A percentile compares a stretch with the other conserved stretches of the same genome.
Conservation (phyloP, 345 rosid genomes). For the Hevea brasiliensis region DNA sequence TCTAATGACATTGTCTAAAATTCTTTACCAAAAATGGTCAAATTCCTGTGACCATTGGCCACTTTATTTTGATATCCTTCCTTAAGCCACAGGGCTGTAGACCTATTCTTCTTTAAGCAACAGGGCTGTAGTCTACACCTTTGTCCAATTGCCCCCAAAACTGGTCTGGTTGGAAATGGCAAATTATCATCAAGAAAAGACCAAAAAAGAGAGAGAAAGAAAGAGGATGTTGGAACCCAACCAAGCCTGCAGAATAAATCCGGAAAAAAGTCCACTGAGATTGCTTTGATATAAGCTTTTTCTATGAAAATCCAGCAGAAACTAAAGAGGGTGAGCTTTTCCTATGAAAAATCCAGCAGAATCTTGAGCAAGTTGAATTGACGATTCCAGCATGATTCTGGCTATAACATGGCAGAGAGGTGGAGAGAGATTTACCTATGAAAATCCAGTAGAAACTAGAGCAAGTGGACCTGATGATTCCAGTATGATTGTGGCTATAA, state of each 20-base stretch:
- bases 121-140: neutral
- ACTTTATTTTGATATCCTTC: neutral
- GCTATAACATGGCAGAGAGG: neutral
- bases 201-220: neutral
- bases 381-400: neutral
- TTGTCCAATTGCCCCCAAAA: neutral
- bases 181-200: neutral
- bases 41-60: neutral
- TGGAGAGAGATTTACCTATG: too few relatives aligned
- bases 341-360: neutral
- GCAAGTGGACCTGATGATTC: too few relatives aligned
- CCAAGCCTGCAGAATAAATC: neutral
- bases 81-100: neutral
- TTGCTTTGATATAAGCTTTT: neutral
- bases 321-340: neutral
- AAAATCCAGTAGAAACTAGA: neutral
- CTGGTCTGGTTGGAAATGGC: neutral
- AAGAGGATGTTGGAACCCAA: neutral
- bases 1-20: neutral
- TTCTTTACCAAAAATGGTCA: neutral
- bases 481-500: too few relatives aligned
- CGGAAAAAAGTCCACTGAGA: neutral
- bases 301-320: neutral
- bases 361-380: neutral
- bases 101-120: neutral